Evolutionary conservation across 345 rosid genomes (phyloP).

Genomic region (Brassica carinata): DNA sequence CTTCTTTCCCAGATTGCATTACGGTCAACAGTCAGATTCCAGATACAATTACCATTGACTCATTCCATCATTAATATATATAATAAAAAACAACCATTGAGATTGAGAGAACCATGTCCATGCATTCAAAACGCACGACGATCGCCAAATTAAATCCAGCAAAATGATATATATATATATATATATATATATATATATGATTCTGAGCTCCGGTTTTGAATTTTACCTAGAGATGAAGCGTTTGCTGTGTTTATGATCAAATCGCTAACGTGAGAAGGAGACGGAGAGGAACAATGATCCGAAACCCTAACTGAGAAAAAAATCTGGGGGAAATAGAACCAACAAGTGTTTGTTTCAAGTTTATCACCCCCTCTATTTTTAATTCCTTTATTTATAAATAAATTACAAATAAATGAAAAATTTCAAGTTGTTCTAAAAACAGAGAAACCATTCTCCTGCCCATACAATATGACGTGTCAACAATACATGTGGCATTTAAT

Average conservation of each 20-base stretch:
- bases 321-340: neutral
- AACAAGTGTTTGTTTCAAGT: conserved; percentile 27
- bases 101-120: neutral
- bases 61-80: neutral
- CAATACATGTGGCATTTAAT: no score
- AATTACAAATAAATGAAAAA: no score
- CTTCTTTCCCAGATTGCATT: neutral
- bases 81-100: neutral
- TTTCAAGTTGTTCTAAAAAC: no score
- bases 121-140: conserved; percentile 15
- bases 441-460: no score
- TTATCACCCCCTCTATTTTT: conserved; percentile 12
- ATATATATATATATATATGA: neutral
- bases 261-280: conserved; percentile 19
- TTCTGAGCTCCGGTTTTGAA: conserved; percentile 14
- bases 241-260: neutral
- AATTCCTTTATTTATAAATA: neutral
- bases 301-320: conserved; percentile 44
- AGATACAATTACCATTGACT: conserved; percentile 13
- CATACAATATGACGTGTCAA: no score
- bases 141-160: neutral
- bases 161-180: neutral
- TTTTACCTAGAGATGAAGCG: conserved; percentile 34
- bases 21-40: neutral
- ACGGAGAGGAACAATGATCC: conserved; percentile 8